These are phyloP conservation scores for Pogostemon cablin DNA, from an alignment of 257 asterid species.

Conservation along the genomic window DNA sequence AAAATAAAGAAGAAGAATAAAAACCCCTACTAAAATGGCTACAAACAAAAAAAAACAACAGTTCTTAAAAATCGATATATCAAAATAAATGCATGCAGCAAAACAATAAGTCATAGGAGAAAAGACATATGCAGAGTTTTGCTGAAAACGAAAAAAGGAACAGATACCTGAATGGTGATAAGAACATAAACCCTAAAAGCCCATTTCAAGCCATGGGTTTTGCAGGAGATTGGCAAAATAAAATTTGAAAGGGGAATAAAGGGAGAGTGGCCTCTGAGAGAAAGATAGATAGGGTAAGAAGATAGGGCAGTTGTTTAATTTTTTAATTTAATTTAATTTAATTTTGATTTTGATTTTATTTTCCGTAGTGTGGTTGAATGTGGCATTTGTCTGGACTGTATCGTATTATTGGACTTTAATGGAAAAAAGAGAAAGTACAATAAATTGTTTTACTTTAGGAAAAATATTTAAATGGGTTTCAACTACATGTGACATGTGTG, in stretches of 20 bases:
- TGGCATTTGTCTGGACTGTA: constrained; percentile 32
- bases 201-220: constrained; percentile 47
- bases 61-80: background rate
- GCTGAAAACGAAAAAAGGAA: constrained; percentile 9
- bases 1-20: background rate
- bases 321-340: background rate
- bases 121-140: background rate
- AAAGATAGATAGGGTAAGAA: constrained; percentile 51
- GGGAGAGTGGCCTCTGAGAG: background rate
- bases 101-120: background rate
- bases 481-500: no score
- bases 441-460: no score
- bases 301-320: constrained; percentile 31
- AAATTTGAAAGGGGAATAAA: background rate
- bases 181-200: constrained; percentile 34
- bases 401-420: no score
- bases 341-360: background rate
- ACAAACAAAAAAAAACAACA: background rate
- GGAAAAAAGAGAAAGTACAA: no score
- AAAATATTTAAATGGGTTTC: no score
- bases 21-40: background rate
- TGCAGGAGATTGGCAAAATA: constrained; percentile 20
- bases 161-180: constrained; percentile 31
- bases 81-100: constrained; percentile 13
- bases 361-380: constrained; percentile 8